A percentile compares a stretch with the other conserved stretches of the same genome.
Evolutionary conservation across 495 filamentous ascomycete genomes (phyloP).

Genomic region (Penicillium paxilli): DNA sequence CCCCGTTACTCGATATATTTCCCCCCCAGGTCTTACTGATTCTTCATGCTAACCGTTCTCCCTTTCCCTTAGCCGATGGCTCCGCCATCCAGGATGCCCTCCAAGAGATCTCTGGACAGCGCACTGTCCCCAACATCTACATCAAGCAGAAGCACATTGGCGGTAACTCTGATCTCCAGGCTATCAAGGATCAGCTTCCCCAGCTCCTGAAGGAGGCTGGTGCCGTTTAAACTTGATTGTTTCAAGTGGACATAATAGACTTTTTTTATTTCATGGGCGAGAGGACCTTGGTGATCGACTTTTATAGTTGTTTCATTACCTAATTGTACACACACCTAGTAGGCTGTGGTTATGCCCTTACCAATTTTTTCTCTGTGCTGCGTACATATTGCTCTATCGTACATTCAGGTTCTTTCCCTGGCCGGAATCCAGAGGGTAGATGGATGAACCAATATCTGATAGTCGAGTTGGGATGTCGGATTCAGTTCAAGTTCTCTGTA

Average conservation of each 20-base stretch:
- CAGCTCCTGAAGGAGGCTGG: slow-evolving; percentile 64
- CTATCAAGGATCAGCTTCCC: slow-evolving; percentile 55
- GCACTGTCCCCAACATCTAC: slow-evolving; percentile 93
- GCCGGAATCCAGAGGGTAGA: too few species aligned
- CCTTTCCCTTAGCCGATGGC: slow-evolving; percentile 65
- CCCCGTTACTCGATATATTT: too few species aligned
- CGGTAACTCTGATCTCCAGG: slow-evolving; percentile 92
- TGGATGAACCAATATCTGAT: too few species aligned
- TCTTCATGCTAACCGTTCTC: neutral
- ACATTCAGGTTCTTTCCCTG: too few species aligned
- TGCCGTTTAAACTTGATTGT: slow-evolving; percentile 49
- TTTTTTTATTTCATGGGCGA: neutral
- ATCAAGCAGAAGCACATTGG: slow-evolving; percentile 90
- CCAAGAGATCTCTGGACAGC: slow-evolving; percentile 73
- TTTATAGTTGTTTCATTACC: neutral
- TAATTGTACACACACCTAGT: slow-evolving; percentile 7
- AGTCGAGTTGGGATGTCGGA: neutral
- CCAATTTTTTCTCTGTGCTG: too few species aligned
- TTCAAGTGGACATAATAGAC: neutral
- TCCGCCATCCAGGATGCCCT: slow-evolving; percentile 81
- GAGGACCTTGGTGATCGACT: neutral
- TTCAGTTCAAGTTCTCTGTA: too few species aligned
- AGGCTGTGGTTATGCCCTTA: too few species aligned
- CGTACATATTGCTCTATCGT: too few species aligned
- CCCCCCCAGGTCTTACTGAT: too few species aligned